Percentiles rank a stretch among this genome's conserved stretches.
These are phyloP conservation scores for Stemphylium beticola DNA, from an alignment of 2,329 filamentous ascomycete species.

Conservation along the genomic window DNA sequence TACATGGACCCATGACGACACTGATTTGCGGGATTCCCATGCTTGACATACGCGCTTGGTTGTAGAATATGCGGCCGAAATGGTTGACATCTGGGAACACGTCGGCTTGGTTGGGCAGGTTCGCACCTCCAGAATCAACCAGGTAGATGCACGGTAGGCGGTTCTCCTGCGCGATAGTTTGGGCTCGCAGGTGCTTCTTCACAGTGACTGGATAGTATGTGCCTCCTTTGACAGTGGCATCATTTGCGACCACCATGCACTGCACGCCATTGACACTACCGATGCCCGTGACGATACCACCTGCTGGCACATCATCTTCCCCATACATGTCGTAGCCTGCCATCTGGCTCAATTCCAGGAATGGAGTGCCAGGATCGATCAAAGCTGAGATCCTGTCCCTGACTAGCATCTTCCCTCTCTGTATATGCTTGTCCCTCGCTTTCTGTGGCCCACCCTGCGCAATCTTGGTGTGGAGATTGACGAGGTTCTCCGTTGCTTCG, in stretches of 20 bases:
- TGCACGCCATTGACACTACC: slow-evolving; percentile 88
- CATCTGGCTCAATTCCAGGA: slow-evolving; percentile 91
- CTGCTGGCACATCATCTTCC: slow-evolving; percentile 85
- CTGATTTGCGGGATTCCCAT: slow-evolving; percentile 90
- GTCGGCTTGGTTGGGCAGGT: slow-evolving; percentile 91
- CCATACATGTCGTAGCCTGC: slow-evolving; percentile 86
- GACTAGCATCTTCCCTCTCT: slow-evolving; percentile 91
- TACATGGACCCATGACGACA: slow-evolving; percentile 97
- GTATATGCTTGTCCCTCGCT: slow-evolving; percentile 84
- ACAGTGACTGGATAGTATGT: slow-evolving; percentile 98
- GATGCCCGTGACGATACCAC: slow-evolving; percentile 90
- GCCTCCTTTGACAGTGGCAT: slow-evolving; percentile 95
- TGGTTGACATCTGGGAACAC: slow-evolving; percentile 95
- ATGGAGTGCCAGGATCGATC: slow-evolving; percentile 86
- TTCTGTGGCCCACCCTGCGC: slow-evolving; percentile 80
- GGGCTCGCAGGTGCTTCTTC: slow-evolving; percentile 94
- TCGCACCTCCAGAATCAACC: slow-evolving; percentile 93
- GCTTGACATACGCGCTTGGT: slow-evolving; percentile 92
- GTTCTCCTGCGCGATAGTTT: slow-evolving; percentile 90
- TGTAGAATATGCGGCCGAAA: slow-evolving; percentile 97
- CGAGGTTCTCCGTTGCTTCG: slow-evolving; percentile 71
- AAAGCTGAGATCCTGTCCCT: slow-evolving; percentile 86
- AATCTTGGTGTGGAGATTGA: slow-evolving; percentile 72
- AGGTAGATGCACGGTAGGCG: slow-evolving; percentile 85
- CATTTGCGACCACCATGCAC: slow-evolving; percentile 93